Evolutionary conservation across 1,284 basidiomycete species (phyloP).

Genomic region (Rhodotorula sp.): DNA sequence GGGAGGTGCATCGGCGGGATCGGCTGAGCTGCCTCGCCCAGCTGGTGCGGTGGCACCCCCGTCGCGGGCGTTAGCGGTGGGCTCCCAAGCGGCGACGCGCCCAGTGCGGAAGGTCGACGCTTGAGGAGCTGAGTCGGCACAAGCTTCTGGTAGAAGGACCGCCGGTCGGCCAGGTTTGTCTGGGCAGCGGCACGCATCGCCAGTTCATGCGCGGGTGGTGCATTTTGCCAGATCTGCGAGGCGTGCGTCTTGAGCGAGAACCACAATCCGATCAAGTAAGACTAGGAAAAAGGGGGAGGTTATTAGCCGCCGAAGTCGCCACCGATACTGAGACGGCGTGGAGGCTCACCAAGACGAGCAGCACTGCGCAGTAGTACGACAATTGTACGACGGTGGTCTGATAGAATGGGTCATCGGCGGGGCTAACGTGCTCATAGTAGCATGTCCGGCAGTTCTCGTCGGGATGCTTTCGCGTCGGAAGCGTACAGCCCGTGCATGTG

Average conservation of each 20-base stretch:
- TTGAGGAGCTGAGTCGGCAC: slow-evolving; percentile 48
- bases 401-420: slow-evolving; percentile 91
- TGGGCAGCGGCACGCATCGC: slow-evolving; percentile 17
- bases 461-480: slow-evolving; percentile 46
- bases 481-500: slow-evolving; percentile 85
- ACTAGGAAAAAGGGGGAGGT: slow-evolving; percentile 56
- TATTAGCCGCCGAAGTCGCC: not conserved
- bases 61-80: slow-evolving; percentile 47
- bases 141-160: slow-evolving; percentile 62
- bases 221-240: slow-evolving; percentile 99
- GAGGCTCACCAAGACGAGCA: slow-evolving; percentile 78
- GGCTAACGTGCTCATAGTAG: slow-evolving; percentile 92
- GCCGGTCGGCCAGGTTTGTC: slow-evolving; percentile 55
- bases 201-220: slow-evolving; percentile 38
- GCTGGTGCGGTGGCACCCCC: slow-evolving; percentile 53
- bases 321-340: slow-evolving; percentile 3
- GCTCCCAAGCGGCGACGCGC: slow-evolving; percentile 46
- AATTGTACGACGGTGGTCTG: slow-evolving; percentile 87
- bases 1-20: slow-evolving; percentile 48
- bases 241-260: slow-evolving; percentile 98
- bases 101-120: slow-evolving; percentile 49
- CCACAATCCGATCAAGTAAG: slow-evolving; percentile 96
- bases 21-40: not conserved
- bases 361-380: slow-evolving; percentile 89
- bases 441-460: slow-evolving; percentile 69